Conservation (phyloP, 2,329 filamentous ascomycete species). For the Curvularia eragrostidis region DNA sequence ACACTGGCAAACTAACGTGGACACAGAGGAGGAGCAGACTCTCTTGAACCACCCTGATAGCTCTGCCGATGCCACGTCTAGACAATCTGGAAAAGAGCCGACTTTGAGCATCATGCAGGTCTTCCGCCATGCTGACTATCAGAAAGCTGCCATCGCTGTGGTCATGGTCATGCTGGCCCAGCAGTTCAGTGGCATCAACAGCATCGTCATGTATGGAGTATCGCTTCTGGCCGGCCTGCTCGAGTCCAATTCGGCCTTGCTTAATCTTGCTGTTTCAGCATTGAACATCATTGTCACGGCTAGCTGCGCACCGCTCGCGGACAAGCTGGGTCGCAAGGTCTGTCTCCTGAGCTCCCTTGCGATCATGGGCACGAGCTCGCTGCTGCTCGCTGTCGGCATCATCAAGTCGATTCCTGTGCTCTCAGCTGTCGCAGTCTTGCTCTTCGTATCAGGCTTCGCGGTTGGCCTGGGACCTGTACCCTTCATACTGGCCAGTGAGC, state of each 20-base stretch:
- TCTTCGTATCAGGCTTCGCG: conserved; percentile 89
- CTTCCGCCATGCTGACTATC: conserved; percentile 70
- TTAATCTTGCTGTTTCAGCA: conserved; percentile 86
- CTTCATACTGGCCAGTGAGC: conserved; percentile 90
- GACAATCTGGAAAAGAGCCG: conserved; percentile 42
- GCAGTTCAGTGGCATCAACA: conserved; percentile 92
- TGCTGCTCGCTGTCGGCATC: conserved; percentile 82
- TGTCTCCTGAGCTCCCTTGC: conserved; percentile 82
- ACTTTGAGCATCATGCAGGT: conserved; percentile 61
- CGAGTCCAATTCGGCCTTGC: conserved; percentile 77
- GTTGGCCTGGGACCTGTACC: conserved; percentile 92
- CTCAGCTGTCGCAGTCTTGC: conserved; percentile 79
- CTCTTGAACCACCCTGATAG: conserved; percentile 61
- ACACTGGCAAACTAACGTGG: conserved; percentile 20
- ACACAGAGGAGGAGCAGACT: conserved; percentile 70
- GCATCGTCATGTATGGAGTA: conserved; percentile 98
- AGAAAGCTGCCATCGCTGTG: conserved; percentile 84
- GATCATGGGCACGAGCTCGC: conserved; percentile 81
- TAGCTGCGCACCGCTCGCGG: conserved; percentile 81
- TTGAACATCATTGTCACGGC: conserved; percentile 87
- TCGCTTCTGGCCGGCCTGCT: conserved; percentile 83
- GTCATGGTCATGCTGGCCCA: conserved; percentile 94
- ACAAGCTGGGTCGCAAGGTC: conserved; percentile 84
- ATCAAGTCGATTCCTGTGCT: conserved; percentile 73
- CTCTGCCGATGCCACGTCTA: conserved; percentile 31